phyloP scores from a whole-genome alignment of 176 grass and related monocot genomes.

The Oryza glaberrima region DNA sequence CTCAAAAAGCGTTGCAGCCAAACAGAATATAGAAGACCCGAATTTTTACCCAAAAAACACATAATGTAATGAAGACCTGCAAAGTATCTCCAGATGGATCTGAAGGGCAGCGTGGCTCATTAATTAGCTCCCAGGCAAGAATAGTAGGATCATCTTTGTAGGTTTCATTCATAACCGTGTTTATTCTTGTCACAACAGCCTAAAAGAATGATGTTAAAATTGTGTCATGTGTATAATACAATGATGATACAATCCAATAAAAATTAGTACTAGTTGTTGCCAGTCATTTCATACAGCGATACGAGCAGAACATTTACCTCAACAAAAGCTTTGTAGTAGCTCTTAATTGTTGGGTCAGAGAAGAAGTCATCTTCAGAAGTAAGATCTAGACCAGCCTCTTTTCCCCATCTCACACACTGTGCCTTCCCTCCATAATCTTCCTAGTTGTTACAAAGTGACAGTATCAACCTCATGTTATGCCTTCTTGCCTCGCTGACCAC shows the following conservation, averaged over 20 bases:
- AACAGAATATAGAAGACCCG: neutral
- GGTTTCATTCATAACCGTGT: slow-evolving; percentile 68
- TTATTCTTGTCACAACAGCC: slow-evolving; percentile 73
- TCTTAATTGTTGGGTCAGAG: slow-evolving; percentile 62
- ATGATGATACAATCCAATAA: neutral
- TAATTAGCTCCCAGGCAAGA: slow-evolving; percentile 89
- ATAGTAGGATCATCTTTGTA: slow-evolving; percentile 88
- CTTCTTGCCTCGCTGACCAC: slow-evolving; percentile 78
- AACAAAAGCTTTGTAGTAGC: slow-evolving; percentile 86
- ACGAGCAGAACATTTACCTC: slow-evolving; percentile 47
- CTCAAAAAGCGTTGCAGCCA: slow-evolving; percentile 16
- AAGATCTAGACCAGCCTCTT: slow-evolving; percentile 57
- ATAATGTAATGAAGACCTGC: slow-evolving; percentile 47
- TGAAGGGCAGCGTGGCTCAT: slow-evolving; percentile 73
- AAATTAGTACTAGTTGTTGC: neutral
- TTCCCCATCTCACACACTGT: slow-evolving; percentile 68
- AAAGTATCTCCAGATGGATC: slow-evolving; percentile 79
- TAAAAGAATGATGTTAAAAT: slow-evolving; percentile 9
- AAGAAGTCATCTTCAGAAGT: slow-evolving; percentile 78
- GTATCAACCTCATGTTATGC: slow-evolving; percentile 51
- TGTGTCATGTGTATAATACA: neutral
- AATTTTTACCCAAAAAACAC: neutral
- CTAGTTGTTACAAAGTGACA: slow-evolving; percentile 70
- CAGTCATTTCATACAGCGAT: neutral
- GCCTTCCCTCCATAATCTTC: slow-evolving; percentile 77